Percentiles rank a stretch among this genome's conserved stretches.
phyloP scores from a whole-genome alignment of 1,139 yeast species.

The Yamadazyma triangularis region DNA sequence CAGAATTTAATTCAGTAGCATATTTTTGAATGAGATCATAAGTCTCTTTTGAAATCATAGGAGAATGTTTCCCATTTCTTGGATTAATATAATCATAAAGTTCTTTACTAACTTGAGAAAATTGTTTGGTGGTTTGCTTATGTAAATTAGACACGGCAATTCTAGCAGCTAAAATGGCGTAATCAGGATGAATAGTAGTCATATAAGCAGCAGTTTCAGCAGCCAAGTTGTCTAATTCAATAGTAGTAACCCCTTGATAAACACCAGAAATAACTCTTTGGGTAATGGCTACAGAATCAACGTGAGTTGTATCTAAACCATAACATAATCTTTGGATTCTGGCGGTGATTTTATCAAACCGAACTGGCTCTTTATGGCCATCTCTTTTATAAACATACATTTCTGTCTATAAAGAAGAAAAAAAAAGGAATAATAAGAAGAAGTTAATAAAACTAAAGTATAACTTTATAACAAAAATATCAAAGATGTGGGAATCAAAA shows the following conservation, averaged over 20 bases:
- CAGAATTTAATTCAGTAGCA: slow-evolving; percentile 71
- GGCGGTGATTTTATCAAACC: slow-evolving; percentile 62
- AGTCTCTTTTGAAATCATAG: slow-evolving; percentile 75
- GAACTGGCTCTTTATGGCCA: slow-evolving; percentile 83
- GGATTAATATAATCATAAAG: slow-evolving; percentile 74
- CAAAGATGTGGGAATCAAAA: neutral
- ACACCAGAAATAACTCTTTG: slow-evolving; percentile 88
- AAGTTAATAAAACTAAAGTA: neutral
- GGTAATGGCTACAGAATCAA: slow-evolving; percentile 85
- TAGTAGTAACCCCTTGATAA: slow-evolving; percentile 93
- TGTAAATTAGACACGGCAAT: slow-evolving; percentile 89
- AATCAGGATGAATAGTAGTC: slow-evolving; percentile 97
- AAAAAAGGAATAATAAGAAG: neutral
- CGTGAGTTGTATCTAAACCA: slow-evolving; percentile 78
- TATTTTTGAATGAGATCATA: slow-evolving; percentile 58
- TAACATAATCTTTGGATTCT: slow-evolving; percentile 59
- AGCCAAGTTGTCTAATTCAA: slow-evolving; percentile 86
- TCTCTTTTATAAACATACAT: slow-evolving; percentile 60
- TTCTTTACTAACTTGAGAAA: slow-evolving; percentile 69
- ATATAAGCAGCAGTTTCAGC: slow-evolving; percentile 97
- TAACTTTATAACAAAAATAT: neutral
- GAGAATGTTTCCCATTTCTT: slow-evolving; percentile 62
- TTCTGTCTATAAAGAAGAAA: neutral
- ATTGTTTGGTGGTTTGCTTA: slow-evolving; percentile 88
- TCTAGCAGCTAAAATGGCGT: slow-evolving; percentile 91